phyloP scores from a whole-genome alignment of 192 early-diverging fungal species.

The Gamsiella multidivaricata region DNA sequence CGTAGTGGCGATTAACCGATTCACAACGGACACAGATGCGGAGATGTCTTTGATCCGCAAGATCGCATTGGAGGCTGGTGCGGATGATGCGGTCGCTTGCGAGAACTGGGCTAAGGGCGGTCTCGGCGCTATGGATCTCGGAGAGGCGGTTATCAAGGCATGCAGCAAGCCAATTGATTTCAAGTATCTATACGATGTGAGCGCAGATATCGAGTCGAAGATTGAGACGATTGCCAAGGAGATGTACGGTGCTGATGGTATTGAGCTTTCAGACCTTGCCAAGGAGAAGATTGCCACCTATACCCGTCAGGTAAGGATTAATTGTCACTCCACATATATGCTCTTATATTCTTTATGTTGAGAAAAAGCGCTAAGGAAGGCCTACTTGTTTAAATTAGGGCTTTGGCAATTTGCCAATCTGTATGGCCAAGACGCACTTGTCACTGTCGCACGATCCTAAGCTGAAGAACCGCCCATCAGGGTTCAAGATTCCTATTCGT shows the following conservation, averaged over 20 bases:
- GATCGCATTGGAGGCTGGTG: slow-evolving; percentile 85
- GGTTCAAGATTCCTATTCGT: slow-evolving; percentile 93
- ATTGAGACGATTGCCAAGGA: slow-evolving; percentile 93
- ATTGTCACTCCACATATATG: background rate
- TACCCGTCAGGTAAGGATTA: slow-evolving; percentile 68
- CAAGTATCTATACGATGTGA: slow-evolving; percentile 89
- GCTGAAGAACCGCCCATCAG: slow-evolving; percentile 91
- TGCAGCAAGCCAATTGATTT: slow-evolving; percentile 66
- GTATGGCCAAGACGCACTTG: slow-evolving; percentile 99
- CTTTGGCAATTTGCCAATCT: slow-evolving; percentile 92
- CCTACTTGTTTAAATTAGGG: slow-evolving; percentile 64
- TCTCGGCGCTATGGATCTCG: slow-evolving; percentile 88
- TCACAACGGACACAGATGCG: slow-evolving; percentile 84
- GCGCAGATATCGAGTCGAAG: slow-evolving; percentile 85
- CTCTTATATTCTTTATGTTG: background rate
- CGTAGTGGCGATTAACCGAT: slow-evolving; percentile 93
- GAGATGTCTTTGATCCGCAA: slow-evolving; percentile 84
- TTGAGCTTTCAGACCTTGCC: slow-evolving; percentile 86
- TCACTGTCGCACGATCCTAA: slow-evolving; percentile 92
- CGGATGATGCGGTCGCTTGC: slow-evolving; percentile 83
- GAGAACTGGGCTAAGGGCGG: slow-evolving; percentile 97
- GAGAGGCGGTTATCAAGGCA: slow-evolving; percentile 82
- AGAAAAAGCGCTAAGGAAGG: no score
- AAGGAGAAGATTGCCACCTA: slow-evolving; percentile 90
- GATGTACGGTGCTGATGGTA: slow-evolving; percentile 95